Base-by-base conservation (phyloP, 129 eudicot species). In the Ambrosia artemisiifolia region DNA sequence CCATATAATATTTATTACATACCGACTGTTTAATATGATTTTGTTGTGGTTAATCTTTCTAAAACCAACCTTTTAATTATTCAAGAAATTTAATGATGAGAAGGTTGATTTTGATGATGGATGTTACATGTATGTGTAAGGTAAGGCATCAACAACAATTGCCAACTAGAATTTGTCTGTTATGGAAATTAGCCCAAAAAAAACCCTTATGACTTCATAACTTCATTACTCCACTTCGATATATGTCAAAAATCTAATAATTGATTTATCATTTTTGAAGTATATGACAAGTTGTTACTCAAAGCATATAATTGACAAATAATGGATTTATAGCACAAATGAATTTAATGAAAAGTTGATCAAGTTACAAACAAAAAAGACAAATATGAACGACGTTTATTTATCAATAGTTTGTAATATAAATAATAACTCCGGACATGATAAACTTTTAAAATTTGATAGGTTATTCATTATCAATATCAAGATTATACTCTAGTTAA, bases 111-210 rank as follows among this genome's bases (percentile, higher is more conserved):
- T 68, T 28, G 51, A 57, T 4, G 47, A 59, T 43, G 75, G 70
- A 76, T 56, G 62, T 68, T 74, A 35, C 63, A 19, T 55, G 67
- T 71, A 7, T 19, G 80, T 55, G 67, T 71, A 7, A 35, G 80
- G 70, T 76, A 76, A 67, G 63, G 18, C 14, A 59, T 76, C 70
- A 68, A 46, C 54, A 69, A 68, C 54, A 67, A 68, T 32, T 44
- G 50, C 19, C 43, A 35, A 57, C 63, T 76, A 69, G 28, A 34
- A 56, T 24, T 63, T 59, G 75, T 76, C 44, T 33, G 63, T 57
- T 59, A 42, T 42, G 11, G 63, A 28, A 56, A 40, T 13, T 56
- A 14, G 16, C 61, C 8, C 63, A 35, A 14, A 50, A 14, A 11
- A 12, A 24, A 24, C 28, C 62, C 34, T 73, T 73, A 5, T 13